phyloP scores from a whole-genome alignment of 257 asterid species.

The Gentiana macrophylla region DNA sequence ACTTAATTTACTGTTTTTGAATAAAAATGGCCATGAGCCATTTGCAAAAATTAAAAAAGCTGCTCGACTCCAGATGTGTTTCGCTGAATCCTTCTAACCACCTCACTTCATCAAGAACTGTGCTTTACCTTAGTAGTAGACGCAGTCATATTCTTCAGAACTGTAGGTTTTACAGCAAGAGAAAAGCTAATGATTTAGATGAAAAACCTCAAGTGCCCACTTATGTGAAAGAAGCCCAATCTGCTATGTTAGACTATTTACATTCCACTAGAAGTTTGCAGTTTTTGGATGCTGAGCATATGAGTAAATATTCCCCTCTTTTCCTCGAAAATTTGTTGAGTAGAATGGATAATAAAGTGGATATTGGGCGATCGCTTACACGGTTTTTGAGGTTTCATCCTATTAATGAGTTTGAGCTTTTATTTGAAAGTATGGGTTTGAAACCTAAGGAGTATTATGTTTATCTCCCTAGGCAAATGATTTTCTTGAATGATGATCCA shows the following conservation, averaged over 20 bases:
- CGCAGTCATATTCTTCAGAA: constrained; percentile 17
- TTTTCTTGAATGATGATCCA: constrained; percentile 57
- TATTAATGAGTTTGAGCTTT: constrained; percentile 79
- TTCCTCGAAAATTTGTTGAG: constrained; percentile 39
- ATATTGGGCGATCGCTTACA: constrained; percentile 30
- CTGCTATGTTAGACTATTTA: constrained; percentile 59
- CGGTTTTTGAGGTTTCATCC: constrained; percentile 75
- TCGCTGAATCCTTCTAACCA: constrained; percentile 12
- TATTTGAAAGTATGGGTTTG: constrained; percentile 74
- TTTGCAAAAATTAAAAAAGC: constrained; percentile 25
- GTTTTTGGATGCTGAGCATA: constrained; percentile 61
- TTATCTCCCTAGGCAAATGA: constrained; percentile 45
- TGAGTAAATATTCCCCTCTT: constrained; percentile 57
- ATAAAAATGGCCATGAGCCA: constrained; percentile 28
- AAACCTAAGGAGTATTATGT: constrained; percentile 32
- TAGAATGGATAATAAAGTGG: constrained; percentile 24
- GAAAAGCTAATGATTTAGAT: constrained; percentile 7
- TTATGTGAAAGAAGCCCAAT: constrained; percentile 41
- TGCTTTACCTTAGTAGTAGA: constrained; percentile 24
- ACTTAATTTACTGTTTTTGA: constrained; percentile 3
- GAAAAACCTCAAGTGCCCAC: constrained; percentile 14
- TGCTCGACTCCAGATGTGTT: constrained; percentile 29
- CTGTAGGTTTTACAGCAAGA: constrained; percentile 28
- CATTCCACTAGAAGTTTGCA: constrained; percentile 61
- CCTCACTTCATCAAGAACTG: constrained; percentile 21